Percentiles rank a stretch among this genome's conserved stretches.
Evolutionary conservation across 371 early-diverging fungal genomes (phyloP).

Genomic region (Mucor saturninus): DNA sequence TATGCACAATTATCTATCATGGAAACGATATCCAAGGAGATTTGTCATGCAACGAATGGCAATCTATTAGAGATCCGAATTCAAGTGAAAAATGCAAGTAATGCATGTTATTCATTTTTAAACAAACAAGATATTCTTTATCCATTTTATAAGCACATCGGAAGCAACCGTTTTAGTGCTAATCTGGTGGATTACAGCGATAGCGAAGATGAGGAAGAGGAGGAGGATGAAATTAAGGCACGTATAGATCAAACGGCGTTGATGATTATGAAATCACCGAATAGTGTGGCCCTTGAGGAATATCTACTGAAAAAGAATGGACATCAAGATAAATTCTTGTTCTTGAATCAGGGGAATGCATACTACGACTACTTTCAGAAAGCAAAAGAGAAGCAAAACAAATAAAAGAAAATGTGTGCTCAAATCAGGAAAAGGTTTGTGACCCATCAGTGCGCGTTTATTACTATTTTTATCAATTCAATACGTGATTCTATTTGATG

Average conservation of each 20-base stretch:
- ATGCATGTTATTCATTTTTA: neutral
- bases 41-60: neutral
- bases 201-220: neutral
- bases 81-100: conserved; percentile 2
- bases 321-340: no score
- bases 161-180: neutral
- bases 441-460: neutral
- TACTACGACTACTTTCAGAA: no score
- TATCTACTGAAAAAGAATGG: no score
- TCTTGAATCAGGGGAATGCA: no score
- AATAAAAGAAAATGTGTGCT: neutral
- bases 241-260: no score
- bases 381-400: no score
- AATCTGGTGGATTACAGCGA: neutral
- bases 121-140: conserved; percentile 1
- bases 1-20: neutral
- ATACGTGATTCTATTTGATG: no score
- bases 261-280: no score
- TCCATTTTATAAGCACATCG: neutral
- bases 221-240: neutral
- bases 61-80: neutral
- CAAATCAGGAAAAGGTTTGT: neutral
- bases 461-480: neutral
- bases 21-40: neutral
- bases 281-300: no score